Evolutionary conservation across 2,329 filamentous ascomycete genomes (phyloP).

Genomic region (Xenosphaeropsis pyriputrescens): DNA sequence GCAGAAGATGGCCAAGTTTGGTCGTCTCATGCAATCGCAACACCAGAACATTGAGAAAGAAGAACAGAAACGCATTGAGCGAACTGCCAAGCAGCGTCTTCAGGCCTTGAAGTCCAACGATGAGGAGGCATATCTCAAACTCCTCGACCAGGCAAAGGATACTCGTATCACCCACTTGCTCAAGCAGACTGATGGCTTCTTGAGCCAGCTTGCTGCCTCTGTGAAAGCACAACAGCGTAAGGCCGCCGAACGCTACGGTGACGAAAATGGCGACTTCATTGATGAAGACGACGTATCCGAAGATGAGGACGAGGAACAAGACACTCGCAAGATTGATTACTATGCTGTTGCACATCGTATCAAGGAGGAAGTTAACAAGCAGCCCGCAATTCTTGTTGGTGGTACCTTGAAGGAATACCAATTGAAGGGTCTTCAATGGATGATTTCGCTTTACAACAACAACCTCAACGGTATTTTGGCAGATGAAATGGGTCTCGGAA

Average conservation of each 20-base stretch:
- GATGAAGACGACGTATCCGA: constrained; percentile 50
- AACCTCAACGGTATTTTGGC: constrained; percentile 97
- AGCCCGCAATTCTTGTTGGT: constrained; percentile 78
- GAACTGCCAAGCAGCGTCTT: constrained; percentile 97
- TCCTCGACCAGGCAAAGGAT: constrained; percentile 97
- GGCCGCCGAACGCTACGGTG: constrained; percentile 64
- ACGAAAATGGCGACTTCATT: constrained; percentile 31
- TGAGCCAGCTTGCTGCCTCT: constrained; percentile 86
- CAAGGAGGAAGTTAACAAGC: constrained; percentile 77
- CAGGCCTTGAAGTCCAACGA: constrained; percentile 98
- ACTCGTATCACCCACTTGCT: constrained; percentile 97
- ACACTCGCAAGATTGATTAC: constrained; percentile 84
- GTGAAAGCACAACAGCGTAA: constrained; percentile 88
- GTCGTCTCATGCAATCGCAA: constrained; percentile 74
- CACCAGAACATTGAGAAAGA: constrained; percentile 98
- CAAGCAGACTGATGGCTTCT: constrained; percentile 92
- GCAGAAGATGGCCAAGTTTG: constrained; percentile 70
- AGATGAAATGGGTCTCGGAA: constrained; percentile 99
- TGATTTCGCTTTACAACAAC: constrained; percentile 99
- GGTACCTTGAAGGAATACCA: constrained; percentile 95
- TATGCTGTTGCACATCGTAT: constrained; percentile 95
- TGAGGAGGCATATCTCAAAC: constrained; percentile 95
- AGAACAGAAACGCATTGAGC: constrained; percentile 95
- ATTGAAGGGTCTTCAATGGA: constrained; percentile 97
- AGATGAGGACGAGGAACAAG: constrained; percentile 52